Base-by-base conservation (phyloP, 2,329 filamentous ascomycete species). In the Leptographium procerum region DNA sequence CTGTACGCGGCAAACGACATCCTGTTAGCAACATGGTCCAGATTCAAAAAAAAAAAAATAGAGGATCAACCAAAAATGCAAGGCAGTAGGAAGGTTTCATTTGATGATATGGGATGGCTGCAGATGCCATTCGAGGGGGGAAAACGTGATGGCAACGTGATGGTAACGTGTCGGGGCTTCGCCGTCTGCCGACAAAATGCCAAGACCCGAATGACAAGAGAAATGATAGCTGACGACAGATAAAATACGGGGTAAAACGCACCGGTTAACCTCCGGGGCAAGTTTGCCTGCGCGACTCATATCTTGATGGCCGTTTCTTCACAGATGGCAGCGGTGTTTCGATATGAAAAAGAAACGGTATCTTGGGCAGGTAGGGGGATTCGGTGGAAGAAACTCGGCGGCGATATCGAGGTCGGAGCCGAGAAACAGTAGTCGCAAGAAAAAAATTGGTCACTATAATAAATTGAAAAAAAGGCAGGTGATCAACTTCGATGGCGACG, bases 241-340 rank as follows among this genome's bases (percentile, higher is more conserved):
- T 13, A 52, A 55, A 34, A 55, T 51, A 50, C 24, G n/a, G 40
- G 31, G 26, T 16, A 40, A 31, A 47, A 64, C 62, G 50, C 79
- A 95, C 91, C 91, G 88, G 82, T 97, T 97, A 80, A 96, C 91
- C 88, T 99, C 94, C 77, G 94, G 91, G 79, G 91, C 91, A 83
- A 97, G 88, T 85, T 96, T 97, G 78, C 86, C 87, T 80, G 85
- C 86, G 79, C 89, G 88, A 90, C 87, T 95, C 90, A 95, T 95
- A 86, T 85, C 87, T 91, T 84, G 81, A 77, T 76, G 73, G 69
- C 59, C 57, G 61, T 50, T 55, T 53, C 34, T 56, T 48, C 24
- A 52, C 40, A 47, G 43, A 55, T 28, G 33, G 34, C 55, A 53
- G 53, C 22, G 24, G 56, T 33, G 33, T 36, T 50, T 51, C 31